Conservation (phyloP, 352 stramenopile species). For the Sclerospora graminicola region DNA sequence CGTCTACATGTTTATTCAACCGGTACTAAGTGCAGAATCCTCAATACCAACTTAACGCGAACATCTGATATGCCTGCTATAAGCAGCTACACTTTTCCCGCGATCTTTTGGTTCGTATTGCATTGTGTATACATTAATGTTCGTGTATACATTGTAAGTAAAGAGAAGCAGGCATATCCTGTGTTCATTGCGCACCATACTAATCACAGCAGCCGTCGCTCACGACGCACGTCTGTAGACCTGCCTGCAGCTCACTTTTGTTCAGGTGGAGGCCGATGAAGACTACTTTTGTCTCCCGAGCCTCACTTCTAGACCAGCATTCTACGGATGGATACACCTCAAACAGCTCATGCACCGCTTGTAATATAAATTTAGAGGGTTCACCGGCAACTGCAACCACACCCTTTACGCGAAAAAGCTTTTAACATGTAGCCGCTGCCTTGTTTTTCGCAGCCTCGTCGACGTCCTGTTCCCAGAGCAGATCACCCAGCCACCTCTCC, state of each 20-base stretch:
- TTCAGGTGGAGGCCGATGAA: slow-evolving; percentile 61
- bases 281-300: slow-evolving; percentile 37
- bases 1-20: too few relatives aligned
- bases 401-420: slow-evolving; percentile 72
- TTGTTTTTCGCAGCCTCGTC: slow-evolving; percentile 6
- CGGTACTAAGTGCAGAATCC: too few relatives aligned
- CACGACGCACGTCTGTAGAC: slow-evolving; percentile 29
- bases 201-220: slow-evolving; percentile 16
- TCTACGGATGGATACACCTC: slow-evolving; percentile 64
- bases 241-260: slow-evolving; percentile 23
- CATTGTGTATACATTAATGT: too few relatives aligned
- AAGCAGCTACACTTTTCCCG: too few relatives aligned
- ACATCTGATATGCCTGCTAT: too few relatives aligned
- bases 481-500: slow-evolving; percentile 55
- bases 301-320: slow-evolving; percentile 20
- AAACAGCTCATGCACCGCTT: slow-evolving; percentile 78
- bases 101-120: too few relatives aligned
- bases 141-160: too few relatives aligned
- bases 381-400: slow-evolving; percentile 44
- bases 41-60: too few relatives aligned
- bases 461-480: slow-evolving; percentile 55
- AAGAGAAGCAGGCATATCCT: slow-evolving; percentile 87
- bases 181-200: too few relatives aligned
- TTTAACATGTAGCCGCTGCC: slow-evolving; percentile 13
- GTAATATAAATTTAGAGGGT: slow-evolving; percentile 60